Conservation (phyloP, 352 stramenopile species). For the Phytophthora colocasiae region DNA sequence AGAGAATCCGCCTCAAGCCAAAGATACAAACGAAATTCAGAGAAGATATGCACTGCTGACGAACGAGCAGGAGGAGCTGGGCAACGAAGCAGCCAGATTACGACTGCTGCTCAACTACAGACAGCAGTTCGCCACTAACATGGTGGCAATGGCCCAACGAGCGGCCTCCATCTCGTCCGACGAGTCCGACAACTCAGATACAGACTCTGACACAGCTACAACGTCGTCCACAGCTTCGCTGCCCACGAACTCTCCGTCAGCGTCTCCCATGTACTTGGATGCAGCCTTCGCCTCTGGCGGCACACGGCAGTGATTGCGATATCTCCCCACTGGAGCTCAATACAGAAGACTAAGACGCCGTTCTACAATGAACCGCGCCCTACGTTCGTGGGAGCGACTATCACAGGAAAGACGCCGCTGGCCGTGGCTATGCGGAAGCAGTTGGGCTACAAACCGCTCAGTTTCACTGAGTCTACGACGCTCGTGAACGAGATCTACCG, state of each 20-base stretch:
- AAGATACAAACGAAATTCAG: constrained; percentile 37
- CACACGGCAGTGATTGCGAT: constrained; percentile 33
- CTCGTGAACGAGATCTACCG: constrained; percentile 59
- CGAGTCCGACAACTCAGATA: constrained; percentile 32
- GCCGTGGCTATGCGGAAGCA: constrained; percentile 47
- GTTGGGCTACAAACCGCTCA: constrained; percentile 55
- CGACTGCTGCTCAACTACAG: constrained; percentile 49
- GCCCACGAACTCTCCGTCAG: constrained; percentile 20
- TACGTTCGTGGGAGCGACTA: constrained; percentile 37
- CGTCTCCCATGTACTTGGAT: constrained; percentile 11
- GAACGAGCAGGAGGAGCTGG: constrained; percentile 49
- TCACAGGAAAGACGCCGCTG: constrained; percentile 34
- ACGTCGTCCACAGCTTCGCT: constrained; percentile 23
- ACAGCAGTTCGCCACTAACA: constrained; percentile 48
- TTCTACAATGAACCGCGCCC: constrained; percentile 47
- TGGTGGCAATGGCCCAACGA: constrained; percentile 33
- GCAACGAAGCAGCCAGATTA: constrained; percentile 50
- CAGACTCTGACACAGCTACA: constrained; percentile 39
- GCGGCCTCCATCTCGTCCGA: constrained; percentile 25
- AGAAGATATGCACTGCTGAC: constrained; percentile 45
- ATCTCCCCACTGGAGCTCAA: constrained; percentile 35
- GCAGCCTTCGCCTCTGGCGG: constrained; percentile 18
- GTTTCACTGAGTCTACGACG: constrained; percentile 34
- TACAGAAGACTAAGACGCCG: constrained; percentile 30
- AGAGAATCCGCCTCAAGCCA: not conserved